Conservation (phyloP, 352 stramenopile genomes). For the Pythium folliculosum region DNA sequence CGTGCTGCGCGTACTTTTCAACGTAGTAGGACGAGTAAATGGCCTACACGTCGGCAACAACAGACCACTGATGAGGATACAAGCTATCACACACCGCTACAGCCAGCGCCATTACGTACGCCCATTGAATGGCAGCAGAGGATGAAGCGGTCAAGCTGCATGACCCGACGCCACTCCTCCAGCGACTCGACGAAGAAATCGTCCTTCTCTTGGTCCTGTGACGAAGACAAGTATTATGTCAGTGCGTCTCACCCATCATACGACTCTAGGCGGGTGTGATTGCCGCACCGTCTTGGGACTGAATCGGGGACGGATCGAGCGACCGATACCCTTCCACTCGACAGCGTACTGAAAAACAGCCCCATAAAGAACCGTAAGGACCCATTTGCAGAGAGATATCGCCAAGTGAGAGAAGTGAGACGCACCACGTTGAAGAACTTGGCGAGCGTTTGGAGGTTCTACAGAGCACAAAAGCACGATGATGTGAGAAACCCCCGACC, state of each 20-base stretch:
- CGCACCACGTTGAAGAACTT: slow-evolving; percentile 82
- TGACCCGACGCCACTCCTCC: slow-evolving; percentile 68
- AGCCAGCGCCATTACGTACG: slow-evolving; percentile 33
- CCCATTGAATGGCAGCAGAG: slow-evolving; percentile 81
- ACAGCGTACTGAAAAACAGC: slow-evolving; percentile 60
- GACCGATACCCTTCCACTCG: slow-evolving; percentile 81
- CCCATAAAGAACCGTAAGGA: background rate
- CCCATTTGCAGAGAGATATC: background rate
- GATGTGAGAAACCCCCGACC: background rate
- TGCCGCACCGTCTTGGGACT: slow-evolving; percentile 45
- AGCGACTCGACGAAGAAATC: slow-evolving; percentile 83
- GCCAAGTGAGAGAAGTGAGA: background rate
- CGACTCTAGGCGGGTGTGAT: background rate
- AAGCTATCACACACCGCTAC: too few species aligned
- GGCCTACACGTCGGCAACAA: slow-evolving; percentile 28
- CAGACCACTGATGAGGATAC: too few species aligned
- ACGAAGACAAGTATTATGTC: too few species aligned
- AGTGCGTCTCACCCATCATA: too few species aligned
- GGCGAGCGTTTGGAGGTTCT: slow-evolving; percentile 76
- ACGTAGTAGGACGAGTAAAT: slow-evolving; percentile 84
- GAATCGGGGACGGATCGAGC: slow-evolving; percentile 65
- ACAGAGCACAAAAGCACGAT: slow-evolving; percentile 3
- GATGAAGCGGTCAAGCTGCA: slow-evolving; percentile 76
- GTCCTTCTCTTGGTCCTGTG: slow-evolving; percentile 67
- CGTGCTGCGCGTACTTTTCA: slow-evolving; percentile 63